These are phyloP conservation scores for Psilocybe azurescens DNA, from an alignment of 768 basidiomycete species.

Conservation along the genomic window DNA sequence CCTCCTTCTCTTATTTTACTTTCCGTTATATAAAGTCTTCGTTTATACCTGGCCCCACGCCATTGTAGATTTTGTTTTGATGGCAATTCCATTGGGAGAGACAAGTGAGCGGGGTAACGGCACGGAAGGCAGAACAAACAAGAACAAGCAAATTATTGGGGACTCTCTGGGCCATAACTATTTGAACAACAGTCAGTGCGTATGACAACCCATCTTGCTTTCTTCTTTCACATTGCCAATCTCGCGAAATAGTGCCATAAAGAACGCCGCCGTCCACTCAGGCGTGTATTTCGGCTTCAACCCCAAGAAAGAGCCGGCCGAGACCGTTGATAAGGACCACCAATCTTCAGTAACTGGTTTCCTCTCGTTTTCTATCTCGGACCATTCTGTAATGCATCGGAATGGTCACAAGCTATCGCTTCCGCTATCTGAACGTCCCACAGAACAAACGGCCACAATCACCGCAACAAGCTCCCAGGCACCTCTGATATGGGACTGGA, in stretches of 20 bases:
- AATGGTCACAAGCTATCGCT: slow-evolving; percentile 30
- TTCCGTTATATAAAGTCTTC: background rate
- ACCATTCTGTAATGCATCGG: slow-evolving; percentile 38
- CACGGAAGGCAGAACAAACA: slow-evolving; percentile 23
- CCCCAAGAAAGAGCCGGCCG: slow-evolving; percentile 26
- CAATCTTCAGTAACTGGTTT: slow-evolving; percentile 7
- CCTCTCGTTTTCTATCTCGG: slow-evolving; percentile 16
- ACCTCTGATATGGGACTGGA: slow-evolving; percentile 71
- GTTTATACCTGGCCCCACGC: background rate
- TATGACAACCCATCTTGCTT: slow-evolving; percentile 16
- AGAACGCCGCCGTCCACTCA: slow-evolving; percentile 5
- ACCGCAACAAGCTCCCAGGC: slow-evolving; percentile 19
- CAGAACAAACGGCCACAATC: slow-evolving; percentile 6
- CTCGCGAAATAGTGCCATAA: slow-evolving; percentile 1
- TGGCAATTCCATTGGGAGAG: slow-evolving; percentile 22
- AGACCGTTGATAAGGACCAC: slow-evolving; percentile 26
- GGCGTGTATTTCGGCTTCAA: slow-evolving; percentile 1
- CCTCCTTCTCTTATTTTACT: background rate
- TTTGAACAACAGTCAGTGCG: slow-evolving; percentile 21
- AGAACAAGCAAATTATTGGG: slow-evolving; percentile 25
- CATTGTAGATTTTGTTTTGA: background rate
- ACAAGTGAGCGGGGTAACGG: slow-evolving; percentile 22
- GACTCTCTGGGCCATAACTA: slow-evolving; percentile 14
- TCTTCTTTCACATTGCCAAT: slow-evolving; percentile 12
- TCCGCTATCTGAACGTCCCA: slow-evolving; percentile 16